phyloP scores from a whole-genome alignment of 163 green algal genomes.

The Scenedesmus sp. region DNA sequence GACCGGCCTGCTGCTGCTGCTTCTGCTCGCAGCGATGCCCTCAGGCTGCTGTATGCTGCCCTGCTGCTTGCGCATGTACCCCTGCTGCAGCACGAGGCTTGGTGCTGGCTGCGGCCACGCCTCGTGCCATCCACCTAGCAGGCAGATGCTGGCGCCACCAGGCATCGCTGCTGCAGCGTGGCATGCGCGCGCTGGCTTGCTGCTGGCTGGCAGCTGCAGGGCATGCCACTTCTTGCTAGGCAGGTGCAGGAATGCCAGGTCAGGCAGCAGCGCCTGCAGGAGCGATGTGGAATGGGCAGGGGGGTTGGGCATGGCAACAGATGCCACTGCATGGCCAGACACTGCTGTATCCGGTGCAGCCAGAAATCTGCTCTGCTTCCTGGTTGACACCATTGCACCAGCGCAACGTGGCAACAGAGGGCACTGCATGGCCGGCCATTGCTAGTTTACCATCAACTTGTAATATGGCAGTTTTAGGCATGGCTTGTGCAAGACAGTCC shows the following conservation, averaged over 20 bases:
- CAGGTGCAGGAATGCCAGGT: constrained; percentile 27
- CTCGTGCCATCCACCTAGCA: constrained; percentile 36
- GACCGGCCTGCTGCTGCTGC: constrained; percentile 22
- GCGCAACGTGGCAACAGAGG: no score
- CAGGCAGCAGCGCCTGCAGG: constrained; percentile 3
- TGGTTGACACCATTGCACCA: no score
- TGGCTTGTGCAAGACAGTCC: not conserved
- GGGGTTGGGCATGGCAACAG: not conserved
- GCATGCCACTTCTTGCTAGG: constrained; percentile 14
- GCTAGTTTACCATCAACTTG: no score
- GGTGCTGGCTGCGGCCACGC: constrained; percentile 7
- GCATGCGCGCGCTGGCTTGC: constrained; percentile 8
- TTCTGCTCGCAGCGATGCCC: not conserved
- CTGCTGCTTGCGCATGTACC: constrained; percentile 20
- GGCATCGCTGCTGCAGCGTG: constrained; percentile 26
- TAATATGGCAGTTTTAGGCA: not conserved
- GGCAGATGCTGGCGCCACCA: not conserved
- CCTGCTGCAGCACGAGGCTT: constrained; percentile 9
- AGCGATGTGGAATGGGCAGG: not conserved
- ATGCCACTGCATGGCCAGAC: no score
- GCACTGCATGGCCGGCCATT: no score
- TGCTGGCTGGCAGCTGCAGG: constrained; percentile 14
- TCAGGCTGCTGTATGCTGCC: not conserved
- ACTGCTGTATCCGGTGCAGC: no score
- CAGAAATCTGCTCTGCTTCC: no score